Evolutionary conservation across 2,329 filamentous ascomycete species (phyloP).

Genomic region (Botrytis elliptica): DNA sequence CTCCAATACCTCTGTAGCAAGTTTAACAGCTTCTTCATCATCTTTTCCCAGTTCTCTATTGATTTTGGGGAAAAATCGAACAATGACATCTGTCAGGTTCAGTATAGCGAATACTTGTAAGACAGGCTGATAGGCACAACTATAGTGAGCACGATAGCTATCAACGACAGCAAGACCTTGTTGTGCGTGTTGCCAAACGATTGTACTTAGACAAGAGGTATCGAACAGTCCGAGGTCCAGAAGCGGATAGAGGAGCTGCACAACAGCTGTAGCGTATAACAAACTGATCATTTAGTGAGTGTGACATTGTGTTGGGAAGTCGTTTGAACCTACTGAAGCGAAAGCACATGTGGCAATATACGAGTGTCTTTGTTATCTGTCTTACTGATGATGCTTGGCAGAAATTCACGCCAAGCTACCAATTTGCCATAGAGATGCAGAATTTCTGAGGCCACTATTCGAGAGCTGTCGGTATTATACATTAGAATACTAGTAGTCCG

Average conservation of each 20-base stretch:
- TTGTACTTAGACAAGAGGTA: not conserved
- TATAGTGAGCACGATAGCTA: not conserved
- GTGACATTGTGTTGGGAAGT: not conserved
- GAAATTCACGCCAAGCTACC: not conserved
- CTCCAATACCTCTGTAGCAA: not conserved
- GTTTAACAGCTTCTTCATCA: not conserved
- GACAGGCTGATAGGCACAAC: not conserved
- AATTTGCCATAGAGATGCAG: not conserved
- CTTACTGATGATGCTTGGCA: not conserved
- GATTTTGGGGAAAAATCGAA: not conserved
- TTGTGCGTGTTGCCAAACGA: not conserved
- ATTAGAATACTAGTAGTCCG: not conserved
- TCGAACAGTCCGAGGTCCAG: not conserved
- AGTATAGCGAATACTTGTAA: not conserved
- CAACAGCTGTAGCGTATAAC: not conserved
- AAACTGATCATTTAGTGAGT: not conserved
- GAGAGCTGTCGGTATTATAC: not conserved
- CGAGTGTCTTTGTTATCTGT: not conserved
- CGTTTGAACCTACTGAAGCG: not conserved
- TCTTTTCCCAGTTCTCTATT: not conserved
- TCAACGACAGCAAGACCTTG: not conserved
- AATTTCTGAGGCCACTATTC: not conserved
- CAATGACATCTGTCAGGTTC: not conserved
- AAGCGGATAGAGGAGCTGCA: not conserved
- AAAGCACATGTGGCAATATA: not conserved